Percentiles rank a stretch among this genome's conserved stretches.
These are phyloP conservation scores for Aquilaria agallochum DNA, from an alignment of 441 rosid genomes.

Conservation along the genomic window DNA sequence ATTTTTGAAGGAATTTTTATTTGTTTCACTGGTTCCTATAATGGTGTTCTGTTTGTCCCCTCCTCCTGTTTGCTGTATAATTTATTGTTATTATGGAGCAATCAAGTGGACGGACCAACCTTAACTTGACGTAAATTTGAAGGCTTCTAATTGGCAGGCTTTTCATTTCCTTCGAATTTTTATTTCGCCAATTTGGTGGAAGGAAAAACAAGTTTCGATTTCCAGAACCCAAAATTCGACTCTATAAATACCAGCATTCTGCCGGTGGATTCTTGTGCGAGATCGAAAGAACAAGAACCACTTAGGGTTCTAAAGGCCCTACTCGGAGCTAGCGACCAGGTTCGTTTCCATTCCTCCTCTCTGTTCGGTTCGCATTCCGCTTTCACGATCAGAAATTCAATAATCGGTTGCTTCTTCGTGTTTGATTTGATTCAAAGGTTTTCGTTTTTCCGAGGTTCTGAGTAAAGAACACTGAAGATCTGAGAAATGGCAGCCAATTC, in stretches of 20 bases:
- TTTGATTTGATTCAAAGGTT: neutral
- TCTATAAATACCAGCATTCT: constrained; percentile 33
- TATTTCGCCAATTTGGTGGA: constrained; percentile 16
- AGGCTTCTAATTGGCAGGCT: constrained; percentile 20
- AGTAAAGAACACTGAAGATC: constrained; percentile 30
- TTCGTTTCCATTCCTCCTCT: neutral
- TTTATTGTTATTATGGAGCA: constrained; percentile 28
- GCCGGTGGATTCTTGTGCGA: constrained; percentile 17
- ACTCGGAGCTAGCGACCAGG: constrained; percentile 9
- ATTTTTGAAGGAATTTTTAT: too few relatives aligned
- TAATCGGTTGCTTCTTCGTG: neutral
- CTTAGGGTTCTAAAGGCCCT: constrained; percentile 5
- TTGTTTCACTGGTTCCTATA: too few relatives aligned
- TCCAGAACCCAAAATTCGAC: constrained; percentile 8
- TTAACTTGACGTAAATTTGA: constrained; percentile 37
- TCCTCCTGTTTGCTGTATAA: too few relatives aligned
- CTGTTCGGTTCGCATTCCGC: neutral
- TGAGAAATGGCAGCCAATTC: constrained; percentile 61
- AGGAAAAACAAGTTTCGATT: constrained; percentile 22
- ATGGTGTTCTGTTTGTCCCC: too few relatives aligned
- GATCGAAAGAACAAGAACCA: constrained; percentile 25
- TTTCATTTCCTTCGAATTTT: constrained; percentile 4
- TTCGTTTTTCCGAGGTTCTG: constrained; percentile 9
- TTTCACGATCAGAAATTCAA: constrained; percentile 7
- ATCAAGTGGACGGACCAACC: constrained; percentile 8